Evolutionary conservation across 768 basidiomycete species (phyloP).

Genomic region (Phylloporus sp.): DNA sequence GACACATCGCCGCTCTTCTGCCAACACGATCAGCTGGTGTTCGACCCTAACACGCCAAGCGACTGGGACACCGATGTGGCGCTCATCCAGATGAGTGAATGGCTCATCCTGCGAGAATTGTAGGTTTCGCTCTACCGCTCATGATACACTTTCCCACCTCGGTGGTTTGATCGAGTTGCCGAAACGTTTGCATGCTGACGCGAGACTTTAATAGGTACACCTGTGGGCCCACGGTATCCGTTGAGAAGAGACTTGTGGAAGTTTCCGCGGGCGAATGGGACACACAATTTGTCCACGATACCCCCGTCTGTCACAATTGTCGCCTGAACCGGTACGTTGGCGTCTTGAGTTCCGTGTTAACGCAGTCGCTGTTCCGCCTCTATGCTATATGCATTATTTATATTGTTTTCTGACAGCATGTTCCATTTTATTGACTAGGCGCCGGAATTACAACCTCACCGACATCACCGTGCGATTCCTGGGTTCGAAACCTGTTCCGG

Average conservation of each 20-base stretch:
- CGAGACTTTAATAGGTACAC: conserved; percentile 44
- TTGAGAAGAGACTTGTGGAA: conserved; percentile 36
- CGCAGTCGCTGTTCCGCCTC: conserved; percentile 2
- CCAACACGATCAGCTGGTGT: conserved; percentile 54
- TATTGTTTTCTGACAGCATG: conserved; percentile 13
- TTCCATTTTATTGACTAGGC: conserved; percentile 24
- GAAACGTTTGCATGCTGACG: conserved; percentile 15
- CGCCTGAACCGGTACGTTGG: conserved; percentile 50
- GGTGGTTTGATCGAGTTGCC: conserved; percentile 1
- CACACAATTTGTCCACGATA: conserved; percentile 42
- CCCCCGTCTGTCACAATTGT: conserved; percentile 59
- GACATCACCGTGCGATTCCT: conserved; percentile 57
- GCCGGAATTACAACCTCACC: conserved; percentile 51
- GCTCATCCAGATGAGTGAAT: conserved; percentile 60
- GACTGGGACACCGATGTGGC: conserved; percentile 57
- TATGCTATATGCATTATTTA: conserved; percentile 1
- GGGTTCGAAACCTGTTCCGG: conserved; percentile 31
- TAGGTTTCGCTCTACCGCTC: conserved; percentile 34
- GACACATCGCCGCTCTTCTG: conserved; percentile 67
- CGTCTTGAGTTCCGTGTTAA: conserved; percentile 6
- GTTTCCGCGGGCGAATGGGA: conserved; percentile 29
- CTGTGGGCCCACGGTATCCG: conserved; percentile 49
- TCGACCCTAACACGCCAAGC: conserved; percentile 61
- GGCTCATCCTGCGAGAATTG: conserved; percentile 58
- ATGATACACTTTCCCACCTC: conserved; percentile 4